Base-by-base conservation (phyloP, 352 stramenopile genomes). In the Globisporangium viniferum region DNA sequence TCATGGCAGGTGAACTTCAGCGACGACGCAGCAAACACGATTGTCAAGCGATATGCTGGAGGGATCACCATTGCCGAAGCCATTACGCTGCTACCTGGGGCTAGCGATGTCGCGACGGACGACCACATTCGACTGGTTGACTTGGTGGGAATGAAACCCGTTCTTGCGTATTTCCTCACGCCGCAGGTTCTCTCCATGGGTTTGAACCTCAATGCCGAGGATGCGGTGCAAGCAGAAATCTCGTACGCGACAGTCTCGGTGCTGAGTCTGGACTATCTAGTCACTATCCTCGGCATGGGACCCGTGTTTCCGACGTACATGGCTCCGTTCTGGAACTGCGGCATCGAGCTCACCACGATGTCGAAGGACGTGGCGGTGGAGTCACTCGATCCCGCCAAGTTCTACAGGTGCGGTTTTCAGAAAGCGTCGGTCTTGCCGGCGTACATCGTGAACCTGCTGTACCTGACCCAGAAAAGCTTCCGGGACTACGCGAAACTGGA, bases 241-340 rank as follows among this genome's bases (percentile, higher is more conserved):
- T 77, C 74, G 5, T 73, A 79, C 41, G 69, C 67, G 20, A 70
- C 72, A 12, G 62, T 67, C 0, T 63, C 69, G 10, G 74, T 77
- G 49, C 70, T 82, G 36, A 77, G 71, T 0, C 70, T 72, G 2
- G 76, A 82, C 55, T 78, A 73, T 46, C 29, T 80, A 1, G 69
- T 77, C 41, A 82, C 73, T 35, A 72, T 67, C 0, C 54, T 81
- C 18, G 76, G 76, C 10, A 81, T 79, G 76, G 68, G 75, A 36
- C 69, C 71, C 9, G 60, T 73, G 0, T 79, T 73, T 1, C 71
- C 74, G 0, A 76, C 74, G 58, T 68, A 79, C 41, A 63, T 83
- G 36, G 76, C 74, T 31, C 74, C 74, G 5, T 83, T 83, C 67
- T 83, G 76, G 76, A 70, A 79, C 29, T 83, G 76, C 41, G 74